Percentiles rank a stretch among this genome's conserved stretches.
Evolutionary conservation across 192 early-diverging fungal genomes (phyloP).

Genomic region (Linnemannia schmuckeri): DNA sequence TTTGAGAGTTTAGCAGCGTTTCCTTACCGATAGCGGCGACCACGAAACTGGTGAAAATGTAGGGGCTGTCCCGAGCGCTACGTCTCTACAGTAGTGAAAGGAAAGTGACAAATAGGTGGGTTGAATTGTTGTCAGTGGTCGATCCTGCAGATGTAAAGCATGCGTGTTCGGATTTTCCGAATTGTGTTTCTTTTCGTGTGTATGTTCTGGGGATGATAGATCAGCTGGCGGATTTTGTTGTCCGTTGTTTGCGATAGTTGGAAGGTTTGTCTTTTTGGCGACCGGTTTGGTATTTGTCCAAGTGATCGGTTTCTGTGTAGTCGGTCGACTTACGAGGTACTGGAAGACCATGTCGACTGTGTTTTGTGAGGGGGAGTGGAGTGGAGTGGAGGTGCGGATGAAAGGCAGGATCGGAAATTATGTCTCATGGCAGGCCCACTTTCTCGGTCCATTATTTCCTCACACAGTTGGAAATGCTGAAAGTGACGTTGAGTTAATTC

Average conservation of each 20-base stretch:
- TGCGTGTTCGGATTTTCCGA: background rate
- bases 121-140: background rate
- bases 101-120: background rate
- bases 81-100: constrained; percentile 23
- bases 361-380: background rate
- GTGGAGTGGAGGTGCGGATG: background rate
- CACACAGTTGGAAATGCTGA: background rate
- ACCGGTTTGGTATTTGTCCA: background rate
- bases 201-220: background rate
- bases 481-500: background rate
- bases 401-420: constrained; percentile 6
- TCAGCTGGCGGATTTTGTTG: background rate
- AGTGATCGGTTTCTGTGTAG: background rate
- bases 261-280: background rate
- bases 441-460: constrained; percentile 1
- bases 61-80: constrained; percentile 37
- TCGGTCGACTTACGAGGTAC: constrained; percentile 49
- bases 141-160: background rate
- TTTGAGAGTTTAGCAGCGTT: background rate
- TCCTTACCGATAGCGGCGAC: constrained; percentile 53
- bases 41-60: constrained; percentile 57
- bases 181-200: background rate
- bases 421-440: background rate
- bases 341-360: constrained; percentile 48
- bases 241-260: background rate